Base-by-base conservation (phyloP, 148 eudicot genomes). In the Rheum nobile region DNA sequence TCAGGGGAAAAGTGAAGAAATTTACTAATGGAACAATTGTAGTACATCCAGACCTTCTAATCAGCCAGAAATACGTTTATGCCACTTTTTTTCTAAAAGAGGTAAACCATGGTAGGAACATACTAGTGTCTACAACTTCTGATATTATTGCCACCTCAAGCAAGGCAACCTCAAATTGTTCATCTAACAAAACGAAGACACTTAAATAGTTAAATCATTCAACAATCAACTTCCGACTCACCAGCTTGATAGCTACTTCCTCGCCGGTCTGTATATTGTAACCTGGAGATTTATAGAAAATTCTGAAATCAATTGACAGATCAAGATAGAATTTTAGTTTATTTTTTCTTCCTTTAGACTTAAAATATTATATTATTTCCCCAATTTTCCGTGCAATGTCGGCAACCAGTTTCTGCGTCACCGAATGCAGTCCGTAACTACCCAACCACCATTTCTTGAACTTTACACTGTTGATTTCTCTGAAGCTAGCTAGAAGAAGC, bases 171-270 rank as follows among this genome's bases (percentile, higher is more conserved):
- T 17, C 70, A 65, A 65, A 65, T 65, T 68, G 72, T 37, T 68
- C 44, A 68, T 68, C 72, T 4, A 67, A 65, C 70, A 41, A 73
- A 70, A 28, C 35, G 14, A 26, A 24, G 39, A 63, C 39, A 32
- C 38, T 34, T 59, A 29, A n/a, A n/a, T n/a, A n/a, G n/a, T n/a
- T n/a, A n/a, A 65, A 65, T 65, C 22, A 31, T 38, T 17, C 29
- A 59, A 83, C 54, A 48, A 63, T 1, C 52, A 26, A 24, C 22
- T 65, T 65, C 8, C 70, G 72, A 73, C 78, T 71, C 83, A 92
- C 97, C 97, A 90, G 78, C 79, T 92, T 92, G 48, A 92, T 79
- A 77, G 96, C 97, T 47, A 90, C 91, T 83, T 92, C 97, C 74
- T 92, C 96, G 50, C 96, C 97, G 72, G 87, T 88, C 82, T 90